These are phyloP conservation scores for Priceomyces medius DNA, from an alignment of 805 yeast species.

Conservation along the genomic window DNA sequence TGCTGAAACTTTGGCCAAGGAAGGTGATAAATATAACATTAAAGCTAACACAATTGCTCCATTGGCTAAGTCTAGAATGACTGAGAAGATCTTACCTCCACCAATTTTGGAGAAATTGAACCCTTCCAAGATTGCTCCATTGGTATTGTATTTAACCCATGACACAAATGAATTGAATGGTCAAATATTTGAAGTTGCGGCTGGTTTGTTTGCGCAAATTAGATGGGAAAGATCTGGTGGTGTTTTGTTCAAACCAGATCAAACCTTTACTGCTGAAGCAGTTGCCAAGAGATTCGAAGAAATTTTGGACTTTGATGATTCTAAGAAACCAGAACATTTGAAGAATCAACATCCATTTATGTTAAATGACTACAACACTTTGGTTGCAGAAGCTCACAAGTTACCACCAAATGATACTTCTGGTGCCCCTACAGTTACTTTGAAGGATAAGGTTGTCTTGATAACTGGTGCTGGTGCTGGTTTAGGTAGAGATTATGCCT, in stretches of 20 bases:
- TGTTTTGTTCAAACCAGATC: conserved; percentile 75
- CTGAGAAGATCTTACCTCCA: conserved; percentile 84
- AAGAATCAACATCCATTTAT: conserved; percentile 66
- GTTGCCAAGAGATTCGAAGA: conserved; percentile 66
- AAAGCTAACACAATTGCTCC: conserved; percentile 88
- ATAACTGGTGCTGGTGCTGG: conserved; percentile 97
- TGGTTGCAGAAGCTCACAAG: conserved; percentile 51
- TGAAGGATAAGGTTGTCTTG: conserved; percentile 82
- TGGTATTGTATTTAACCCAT: conserved; percentile 78
- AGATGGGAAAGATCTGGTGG: conserved; percentile 96
- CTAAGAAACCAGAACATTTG: conserved; percentile 48
- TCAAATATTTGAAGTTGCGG: conserved; percentile 88
- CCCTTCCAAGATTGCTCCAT: conserved; percentile 90
- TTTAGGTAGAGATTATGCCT: conserved; percentile 87
- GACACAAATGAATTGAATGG: conserved; percentile 61
- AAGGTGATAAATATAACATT: conserved; percentile 84
- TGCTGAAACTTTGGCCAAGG: conserved; percentile 92
- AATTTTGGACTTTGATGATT: conserved; percentile 60
- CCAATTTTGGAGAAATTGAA: conserved; percentile 75
- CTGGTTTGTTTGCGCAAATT: conserved; percentile 87
- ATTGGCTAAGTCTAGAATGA: conserved; percentile 93
- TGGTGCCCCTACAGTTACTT: conserved; percentile 48
- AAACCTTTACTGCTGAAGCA: conserved; percentile 79
- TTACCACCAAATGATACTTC: conserved; percentile 51
- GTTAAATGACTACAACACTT: conserved; percentile 66